Base-by-base conservation (phyloP, 177 flowering plant species). In the Vitis hybrid region DNA sequence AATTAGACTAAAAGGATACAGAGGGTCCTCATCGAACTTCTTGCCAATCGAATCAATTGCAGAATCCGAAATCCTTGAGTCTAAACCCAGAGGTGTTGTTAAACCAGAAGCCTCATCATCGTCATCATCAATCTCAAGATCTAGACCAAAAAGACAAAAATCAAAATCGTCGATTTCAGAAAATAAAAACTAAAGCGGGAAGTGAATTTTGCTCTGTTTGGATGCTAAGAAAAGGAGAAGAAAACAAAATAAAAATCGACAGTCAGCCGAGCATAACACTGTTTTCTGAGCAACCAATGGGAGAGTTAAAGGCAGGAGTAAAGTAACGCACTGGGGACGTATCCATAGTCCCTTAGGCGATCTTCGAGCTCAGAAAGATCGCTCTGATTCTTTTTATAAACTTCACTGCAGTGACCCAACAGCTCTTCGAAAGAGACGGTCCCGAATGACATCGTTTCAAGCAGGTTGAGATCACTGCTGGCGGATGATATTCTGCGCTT, bases 391-490 rank as follows among this genome's bases (percentile, higher is more conserved):
- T 84, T 80, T 83, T 85, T 86, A 71, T 76, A 89, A 32, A 88
- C 79, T 71, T 94, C 87, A 62, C 79, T 82, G 78, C 94, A 91
- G 81, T 92, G 92, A 27, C 97, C 97, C n/a, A 92, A 66, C 1
- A 94, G 87, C 83, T 94, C 97, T 73, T 94, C 97, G 65, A 91
- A 92, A 1, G 98, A 94, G 6, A 94, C 91, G 14, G 97, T 91
- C 0, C 82, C 94, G 12, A 84, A 85, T 12, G 94, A 81, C 97
- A 92, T 92, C 11, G 94, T 86, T 2, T 92, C 94, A 2, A 94
- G 91, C 56, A 87, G 56, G 73, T 88, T 84, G 63, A 94, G 88
- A 66, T 92, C 95, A 19, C 62, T 52, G 67, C 78, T 78, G 2
- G 85, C 81, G 1, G 83, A 55, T 5, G 87, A 67, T 8, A 88